Percentiles rank a stretch among this genome's conserved stretches.
Evolutionary conservation across 2,329 filamentous ascomycete genomes (phyloP).

Genomic region (Colletotrichum siamense): DNA sequence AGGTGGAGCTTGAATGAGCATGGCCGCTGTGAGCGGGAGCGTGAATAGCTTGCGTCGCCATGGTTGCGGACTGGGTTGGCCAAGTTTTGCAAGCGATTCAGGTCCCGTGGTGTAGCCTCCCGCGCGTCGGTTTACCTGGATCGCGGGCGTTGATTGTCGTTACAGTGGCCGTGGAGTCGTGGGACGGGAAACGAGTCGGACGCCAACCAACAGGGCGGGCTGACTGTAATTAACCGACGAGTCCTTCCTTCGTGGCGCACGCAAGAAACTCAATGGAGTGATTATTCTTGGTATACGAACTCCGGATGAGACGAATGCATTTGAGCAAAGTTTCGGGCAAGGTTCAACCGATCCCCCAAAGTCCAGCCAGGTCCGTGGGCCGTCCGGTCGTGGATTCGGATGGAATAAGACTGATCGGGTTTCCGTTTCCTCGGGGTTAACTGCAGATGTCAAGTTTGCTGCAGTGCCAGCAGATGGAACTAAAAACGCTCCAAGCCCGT

Average conservation of each 20-base stretch:
- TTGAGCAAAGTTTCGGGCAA: conserved; percentile 3
- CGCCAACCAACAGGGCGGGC: not conserved
- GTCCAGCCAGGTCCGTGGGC: not conserved
- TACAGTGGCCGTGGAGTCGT: conserved; percentile 9
- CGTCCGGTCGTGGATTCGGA: conserved; percentile 1
- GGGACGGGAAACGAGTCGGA: conserved; percentile 1
- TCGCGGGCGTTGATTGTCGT: conserved; percentile 14
- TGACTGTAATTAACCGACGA: not conserved
- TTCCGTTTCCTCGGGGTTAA: not conserved
- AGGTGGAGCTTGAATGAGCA: conserved; percentile 26
- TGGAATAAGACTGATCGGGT: not conserved
- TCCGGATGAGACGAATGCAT: conserved; percentile 10
- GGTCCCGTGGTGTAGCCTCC: not conserved
- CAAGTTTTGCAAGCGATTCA: conserved; percentile 1
- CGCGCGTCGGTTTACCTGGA: not conserved
- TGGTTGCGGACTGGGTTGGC: conserved; percentile 20
- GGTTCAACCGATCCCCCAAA: not conserved
- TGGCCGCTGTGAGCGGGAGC: conserved; percentile 15
- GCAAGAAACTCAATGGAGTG: not conserved
- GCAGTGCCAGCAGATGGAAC: not conserved
- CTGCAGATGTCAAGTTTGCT: not conserved
- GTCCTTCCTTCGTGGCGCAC: not conserved
- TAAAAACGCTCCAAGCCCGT: not conserved
- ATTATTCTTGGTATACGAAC: conserved; percentile 1
- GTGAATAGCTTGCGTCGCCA: conserved; percentile 35